Evolutionary conservation across 2,329 filamentous ascomycete species (phyloP).

Genomic region (Fusarium clavum): DNA sequence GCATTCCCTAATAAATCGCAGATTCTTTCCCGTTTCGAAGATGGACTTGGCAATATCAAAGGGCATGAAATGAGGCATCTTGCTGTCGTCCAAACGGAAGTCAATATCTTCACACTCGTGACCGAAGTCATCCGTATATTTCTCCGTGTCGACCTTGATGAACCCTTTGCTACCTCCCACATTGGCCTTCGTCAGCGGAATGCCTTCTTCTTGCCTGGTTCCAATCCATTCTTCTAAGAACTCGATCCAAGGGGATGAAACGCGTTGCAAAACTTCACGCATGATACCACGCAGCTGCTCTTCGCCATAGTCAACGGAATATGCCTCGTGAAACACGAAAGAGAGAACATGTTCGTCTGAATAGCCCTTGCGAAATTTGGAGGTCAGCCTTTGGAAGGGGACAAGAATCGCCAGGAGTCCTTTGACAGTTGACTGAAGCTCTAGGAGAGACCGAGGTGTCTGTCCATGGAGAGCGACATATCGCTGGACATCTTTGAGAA

Average conservation of each 20-base stretch:
- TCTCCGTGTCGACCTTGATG: slow-evolving; percentile 66
- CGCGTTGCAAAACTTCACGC: slow-evolving; percentile 72
- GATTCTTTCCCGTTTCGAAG: slow-evolving; percentile 83
- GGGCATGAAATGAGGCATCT: slow-evolving; percentile 78
- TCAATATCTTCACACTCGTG: slow-evolving; percentile 68
- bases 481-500: slow-evolving; percentile 62
- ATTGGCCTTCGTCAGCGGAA: slow-evolving; percentile 62
- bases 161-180: slow-evolving; percentile 65
- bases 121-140: slow-evolving; percentile 69
- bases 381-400: slow-evolving; percentile 64
- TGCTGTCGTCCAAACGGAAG: slow-evolving; percentile 71
- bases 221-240: slow-evolving; percentile 82
- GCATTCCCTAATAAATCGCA: slow-evolving; percentile 76
- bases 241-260: slow-evolving; percentile 74
- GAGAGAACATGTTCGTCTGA: slow-evolving; percentile 73
- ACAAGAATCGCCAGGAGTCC: slow-evolving; percentile 61
- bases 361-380: slow-evolving; percentile 57
- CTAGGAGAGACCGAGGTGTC: slow-evolving; percentile 61
- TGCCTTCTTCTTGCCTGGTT: slow-evolving; percentile 67
- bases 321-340: slow-evolving; percentile 70
- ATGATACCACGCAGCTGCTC: slow-evolving; percentile 71
- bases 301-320: slow-evolving; percentile 72
- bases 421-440: slow-evolving; percentile 63
- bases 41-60: slow-evolving; percentile 75
- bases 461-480: slow-evolving; percentile 59